phyloP scores from a whole-genome alignment of 1,284 basidiomycete genomes.

The Bondarzewia mesenterica region DNA sequence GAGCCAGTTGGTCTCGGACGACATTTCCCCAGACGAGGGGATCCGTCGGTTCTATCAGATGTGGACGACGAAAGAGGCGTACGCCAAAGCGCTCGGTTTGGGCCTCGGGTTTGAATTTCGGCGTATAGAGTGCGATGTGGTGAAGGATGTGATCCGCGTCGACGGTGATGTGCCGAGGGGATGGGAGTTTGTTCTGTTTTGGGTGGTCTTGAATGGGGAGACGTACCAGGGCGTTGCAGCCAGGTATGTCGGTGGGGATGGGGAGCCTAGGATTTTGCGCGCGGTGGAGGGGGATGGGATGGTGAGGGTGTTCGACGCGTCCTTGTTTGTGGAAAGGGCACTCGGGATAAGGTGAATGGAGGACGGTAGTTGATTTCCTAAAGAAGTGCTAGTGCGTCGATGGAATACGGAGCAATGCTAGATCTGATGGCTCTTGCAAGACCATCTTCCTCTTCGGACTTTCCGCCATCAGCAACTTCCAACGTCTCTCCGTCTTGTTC shows the following conservation, averaged over 20 bases:
- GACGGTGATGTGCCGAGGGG: conserved; percentile 49
- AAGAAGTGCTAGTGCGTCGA: too few species aligned
- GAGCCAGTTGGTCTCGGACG: conserved; percentile 27
- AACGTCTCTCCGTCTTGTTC: too few species aligned
- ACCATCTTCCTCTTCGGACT: too few species aligned
- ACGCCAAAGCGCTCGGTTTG: conserved; percentile 75
- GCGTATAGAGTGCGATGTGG: conserved; percentile 60
- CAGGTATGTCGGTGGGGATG: conserved; percentile 27
- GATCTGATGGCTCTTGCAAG: too few species aligned
- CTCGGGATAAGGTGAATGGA: too few species aligned
- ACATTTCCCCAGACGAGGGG: conserved; percentile 25
- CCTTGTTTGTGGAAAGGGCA: too few species aligned
- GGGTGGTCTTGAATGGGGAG: conserved; percentile 9
- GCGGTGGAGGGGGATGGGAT: neutral
- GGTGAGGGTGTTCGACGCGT: too few species aligned
- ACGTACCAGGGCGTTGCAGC: conserved; percentile 59
- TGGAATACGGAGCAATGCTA: too few species aligned
- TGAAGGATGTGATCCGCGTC: conserved; percentile 26
- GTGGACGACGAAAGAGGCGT: conserved; percentile 85
- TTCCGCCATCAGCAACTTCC: too few species aligned
- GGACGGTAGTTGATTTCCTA: too few species aligned
- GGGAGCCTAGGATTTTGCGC: conserved; percentile 3
- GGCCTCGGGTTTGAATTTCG: conserved; percentile 77
- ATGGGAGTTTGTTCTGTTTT: conserved; percentile 62
- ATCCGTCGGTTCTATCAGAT: conserved; percentile 63